phyloP scores from a whole-genome alignment of 2,329 filamentous ascomycete genomes.

The Fusarium sp. region DNA sequence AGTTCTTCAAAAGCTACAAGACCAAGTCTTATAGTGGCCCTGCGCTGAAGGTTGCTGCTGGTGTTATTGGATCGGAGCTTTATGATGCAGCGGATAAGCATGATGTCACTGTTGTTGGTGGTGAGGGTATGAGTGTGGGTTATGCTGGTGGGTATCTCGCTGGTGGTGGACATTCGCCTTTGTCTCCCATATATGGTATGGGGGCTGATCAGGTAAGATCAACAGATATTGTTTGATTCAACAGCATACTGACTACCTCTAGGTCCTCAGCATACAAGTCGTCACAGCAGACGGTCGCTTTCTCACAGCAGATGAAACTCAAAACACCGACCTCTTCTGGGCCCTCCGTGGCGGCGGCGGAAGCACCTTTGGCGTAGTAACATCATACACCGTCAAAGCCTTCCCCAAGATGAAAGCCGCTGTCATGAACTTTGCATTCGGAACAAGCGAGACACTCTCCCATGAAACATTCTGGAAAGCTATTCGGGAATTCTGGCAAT shows the following conservation, averaged over 20 bases:
- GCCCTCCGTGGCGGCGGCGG: constrained; percentile 56
- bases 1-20: constrained; percentile 37
- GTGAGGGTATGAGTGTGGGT: constrained; percentile 56
- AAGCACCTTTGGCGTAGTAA: constrained; percentile 49
- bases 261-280: constrained; percentile 37
- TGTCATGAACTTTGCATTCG: constrained; percentile 38
- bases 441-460: constrained; percentile 25
- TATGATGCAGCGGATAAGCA: constrained; percentile 62
- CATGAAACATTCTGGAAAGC: constrained; percentile 37
- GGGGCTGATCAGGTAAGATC: constrained; percentile 34
- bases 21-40: constrained; percentile 53
- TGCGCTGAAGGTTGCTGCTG: constrained; percentile 66
- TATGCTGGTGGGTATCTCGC: constrained; percentile 38
- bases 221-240: fast-evolving
- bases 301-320: constrained; percentile 19
- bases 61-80: constrained; percentile 63
- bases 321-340: constrained; percentile 49
- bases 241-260: not conserved
- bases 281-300: constrained; percentile 36
- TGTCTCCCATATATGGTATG: constrained; percentile 34
- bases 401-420: constrained; percentile 48
- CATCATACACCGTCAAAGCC: constrained; percentile 53
- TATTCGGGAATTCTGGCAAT: constrained; percentile 25
- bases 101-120: constrained; percentile 62
- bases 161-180: constrained; percentile 38